Base-by-base conservation (phyloP, 73 alveolate genomes). In the Paramecium biaurelia region DNA sequence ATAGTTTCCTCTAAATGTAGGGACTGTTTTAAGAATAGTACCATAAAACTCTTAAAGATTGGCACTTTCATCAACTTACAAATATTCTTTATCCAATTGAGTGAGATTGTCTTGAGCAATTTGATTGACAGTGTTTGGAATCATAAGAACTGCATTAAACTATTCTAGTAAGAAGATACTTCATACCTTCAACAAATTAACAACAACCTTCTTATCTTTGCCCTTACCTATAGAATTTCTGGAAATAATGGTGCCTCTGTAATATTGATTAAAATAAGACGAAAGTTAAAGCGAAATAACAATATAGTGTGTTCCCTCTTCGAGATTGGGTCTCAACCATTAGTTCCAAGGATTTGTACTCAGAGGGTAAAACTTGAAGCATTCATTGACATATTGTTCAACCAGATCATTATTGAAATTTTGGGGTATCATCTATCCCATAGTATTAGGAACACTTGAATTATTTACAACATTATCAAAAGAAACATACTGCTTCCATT, bases 321-420 rank as follows among this genome's bases (percentile, higher is more conserved):
- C 15, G 10, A 74, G 24, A 21, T 20, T 59, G 7, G 37, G 35
- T 74, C 38, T 74, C 35, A 38, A 30, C 67, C 59, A 74, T 21
- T 32, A 5, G 35, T 74, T 74, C 87, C 87, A 74, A 74, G 87
- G 87, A 34, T 74, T 35, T 1, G 41, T 43, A 30, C 59, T 74
- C 14, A 74, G 28, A 32, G 87, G 87, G 8, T 32, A 35, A 74
- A 35, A 74, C 6, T 74, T 74, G 87, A 74, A 74, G 68, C 87
- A 74, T 35, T 35, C 67, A 30, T 74, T 43, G 21, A 37, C 30
- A 30, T 32, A 32, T n/a, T 32, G 1, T 53, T 53, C 87, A 35
- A 74, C 2, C 7, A 74, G 32, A 32, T 74, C 87, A 32, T 74
- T 67, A 74, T 74, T 74, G 28, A 1, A 43, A 21, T 35, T 35